Base-by-base conservation (phyloP, 257 asterid species). In the Lycium ferocissimum region DNA sequence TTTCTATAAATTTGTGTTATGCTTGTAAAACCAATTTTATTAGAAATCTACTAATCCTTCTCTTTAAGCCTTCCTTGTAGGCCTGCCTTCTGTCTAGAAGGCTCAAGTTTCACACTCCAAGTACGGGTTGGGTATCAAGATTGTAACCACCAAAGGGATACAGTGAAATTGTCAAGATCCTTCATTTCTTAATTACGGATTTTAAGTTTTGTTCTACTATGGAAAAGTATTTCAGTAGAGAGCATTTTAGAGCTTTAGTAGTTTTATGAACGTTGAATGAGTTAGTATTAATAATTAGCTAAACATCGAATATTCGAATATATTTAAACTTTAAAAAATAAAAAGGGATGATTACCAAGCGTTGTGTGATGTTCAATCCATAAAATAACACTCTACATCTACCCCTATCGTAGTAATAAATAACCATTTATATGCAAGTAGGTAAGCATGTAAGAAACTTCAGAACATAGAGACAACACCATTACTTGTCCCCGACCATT, bases 401-500 rank as follows among this genome's bases (percentile, higher is more conserved):
- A 65, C 5, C 45, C n/a, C 33, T 5, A 11, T 33, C 33, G 13
- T 51, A 65, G 33, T 33, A 65, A 6, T 63, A 63, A 63, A 63
- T 4, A 26, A 65, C 43, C 15, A 65, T 65, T 65, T 67, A 35
- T 67, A 35, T 15, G 75, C 14, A 67, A 67, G 75, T 56, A 67
- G 49, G 75, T 67, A 67, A 67, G 18, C 49, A 63, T 7, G 5
- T 3, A 12, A 35, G 49, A 6, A 6, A 14, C 11, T 67, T 67
- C 2, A 35, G 4, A 38, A 69, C 26, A 40, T 26, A 63, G 17
- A 26, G 17, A 69, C 76, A 37, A 69, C 45, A 69, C 14, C 13
- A 69, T 69, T 69, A 15, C 53, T 69, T 38, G 78, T 14, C 78
- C 78, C 78, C 78, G 38, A 18, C 78, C 78, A 69, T 69, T 14